Evolutionary conservation across 805 yeast genomes (phyloP).

Genomic region (Vanderwaltozyma tropicalis): DNA sequence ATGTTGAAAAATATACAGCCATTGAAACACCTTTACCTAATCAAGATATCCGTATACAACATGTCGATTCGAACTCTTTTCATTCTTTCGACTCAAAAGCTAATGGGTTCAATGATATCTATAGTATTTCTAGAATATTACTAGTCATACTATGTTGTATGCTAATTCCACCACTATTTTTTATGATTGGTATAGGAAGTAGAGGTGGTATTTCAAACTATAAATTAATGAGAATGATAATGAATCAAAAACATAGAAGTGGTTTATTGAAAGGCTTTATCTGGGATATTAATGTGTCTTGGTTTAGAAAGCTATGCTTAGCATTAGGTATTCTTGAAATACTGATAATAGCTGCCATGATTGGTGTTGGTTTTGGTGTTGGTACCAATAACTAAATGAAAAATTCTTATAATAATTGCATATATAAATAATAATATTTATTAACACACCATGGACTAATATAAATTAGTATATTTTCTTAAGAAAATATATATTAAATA

Average conservation of each 20-base stretch:
- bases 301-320: constrained; percentile 25
- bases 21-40: not conserved
- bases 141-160: constrained; percentile 12
- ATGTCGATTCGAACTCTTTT: constrained; percentile 15
- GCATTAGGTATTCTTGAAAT: constrained; percentile 24
- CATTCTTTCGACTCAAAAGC: constrained; percentile 16
- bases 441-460: too few relatives aligned
- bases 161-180: constrained; percentile 22
- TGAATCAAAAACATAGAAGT: constrained; percentile 17
- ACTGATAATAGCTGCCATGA: constrained; percentile 29
- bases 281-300: constrained; percentile 23
- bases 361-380: constrained; percentile 39
- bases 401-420: too few relatives aligned
- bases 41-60: constrained; percentile 12
- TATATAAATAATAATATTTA: too few relatives aligned
- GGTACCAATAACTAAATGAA: constrained; percentile 20
- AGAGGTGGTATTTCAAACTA: constrained; percentile 15
- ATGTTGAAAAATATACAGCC: not conserved
- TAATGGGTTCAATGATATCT: constrained; percentile 13
- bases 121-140: constrained; percentile 15
- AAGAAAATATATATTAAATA: too few relatives aligned
- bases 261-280: constrained; percentile 22
- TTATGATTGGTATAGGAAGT: constrained; percentile 20
- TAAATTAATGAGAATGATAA: constrained; percentile 18
- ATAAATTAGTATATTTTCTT: too few relatives aligned